Evolutionary conservation across 2,329 filamentous ascomycete species (phyloP).

Genomic region (Ophiocordyceps robertsii): DNA sequence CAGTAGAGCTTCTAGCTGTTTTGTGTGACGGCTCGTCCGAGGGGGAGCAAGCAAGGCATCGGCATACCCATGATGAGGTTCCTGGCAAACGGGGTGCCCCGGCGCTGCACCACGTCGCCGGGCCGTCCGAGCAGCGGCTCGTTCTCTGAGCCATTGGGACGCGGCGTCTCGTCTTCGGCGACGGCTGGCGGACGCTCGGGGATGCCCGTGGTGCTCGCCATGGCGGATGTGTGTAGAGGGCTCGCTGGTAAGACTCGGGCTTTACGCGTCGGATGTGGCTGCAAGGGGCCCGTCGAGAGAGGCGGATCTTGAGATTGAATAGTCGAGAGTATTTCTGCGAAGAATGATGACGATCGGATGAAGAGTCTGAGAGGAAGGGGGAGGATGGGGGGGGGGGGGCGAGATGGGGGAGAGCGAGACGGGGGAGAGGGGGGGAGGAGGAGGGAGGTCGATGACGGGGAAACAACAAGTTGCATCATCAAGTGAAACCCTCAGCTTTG

Average conservation of each 20-base stretch:
- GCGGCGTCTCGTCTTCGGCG: conserved; percentile 6
- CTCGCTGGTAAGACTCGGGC: too few species aligned
- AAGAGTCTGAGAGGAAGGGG: background rate
- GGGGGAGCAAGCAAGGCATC: background rate
- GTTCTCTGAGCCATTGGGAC: conserved; percentile 17
- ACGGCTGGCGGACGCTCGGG: conserved; percentile 32
- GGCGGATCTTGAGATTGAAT: too few species aligned
- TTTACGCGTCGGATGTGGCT: too few species aligned
- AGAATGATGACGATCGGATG: background rate
- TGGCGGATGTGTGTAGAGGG: conserved; percentile 14
- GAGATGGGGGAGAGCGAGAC: too few species aligned
- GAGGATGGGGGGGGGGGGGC: background rate
- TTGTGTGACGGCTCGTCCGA: background rate
- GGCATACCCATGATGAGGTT: conserved; percentile 62
- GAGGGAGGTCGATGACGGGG: background rate
- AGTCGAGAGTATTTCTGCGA: too few species aligned
- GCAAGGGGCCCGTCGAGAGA: too few species aligned
- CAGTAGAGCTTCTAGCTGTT: background rate
- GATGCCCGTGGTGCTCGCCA: conserved; percentile 58
- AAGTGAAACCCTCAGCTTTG: background rate
- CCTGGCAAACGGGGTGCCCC: conserved; percentile 46
- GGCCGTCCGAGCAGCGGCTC: conserved; percentile 37
- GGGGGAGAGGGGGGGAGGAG: background rate
- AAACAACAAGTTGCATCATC: background rate
- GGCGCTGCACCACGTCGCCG: conserved; percentile 60